These are phyloP conservation scores for Lodderomyces pseudojiufengensis DNA, from an alignment of 1,139 yeast species.

Conservation along the genomic window DNA sequence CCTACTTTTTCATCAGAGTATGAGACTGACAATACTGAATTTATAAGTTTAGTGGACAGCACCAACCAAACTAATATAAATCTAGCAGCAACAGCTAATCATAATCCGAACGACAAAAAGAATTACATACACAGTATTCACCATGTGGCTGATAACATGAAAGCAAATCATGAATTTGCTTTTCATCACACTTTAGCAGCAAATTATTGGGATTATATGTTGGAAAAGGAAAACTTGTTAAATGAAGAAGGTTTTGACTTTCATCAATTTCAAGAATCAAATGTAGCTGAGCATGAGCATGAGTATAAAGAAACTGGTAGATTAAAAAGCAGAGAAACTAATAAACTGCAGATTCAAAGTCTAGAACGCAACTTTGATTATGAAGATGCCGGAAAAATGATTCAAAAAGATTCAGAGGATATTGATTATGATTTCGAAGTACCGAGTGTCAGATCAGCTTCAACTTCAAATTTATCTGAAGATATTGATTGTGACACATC, in stretches of 20 bases:
- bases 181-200: conserved; percentile 3
- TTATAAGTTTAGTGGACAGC: conserved; percentile 11
- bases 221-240: conserved; percentile 7
- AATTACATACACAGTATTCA: background rate
- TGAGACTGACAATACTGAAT: conserved; percentile 15
- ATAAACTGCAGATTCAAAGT: no score
- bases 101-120: no score
- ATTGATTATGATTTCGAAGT: no score
- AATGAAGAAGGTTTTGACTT: conserved; percentile 1
- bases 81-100: background rate
- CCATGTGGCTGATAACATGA: background rate
- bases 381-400: no score
- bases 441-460: no score
- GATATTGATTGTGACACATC: no score
- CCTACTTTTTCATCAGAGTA: conserved; percentile 13
- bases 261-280: background rate
- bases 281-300: background rate
- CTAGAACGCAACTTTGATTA: no score
- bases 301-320: background rate
- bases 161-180: conserved; percentile 2
- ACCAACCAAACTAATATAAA: conserved; percentile 3
- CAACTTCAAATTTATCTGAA: no score
- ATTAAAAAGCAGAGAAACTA: no score
- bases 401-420: no score
- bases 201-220: conserved; percentile 4